Percentiles rank a stretch among this genome's conserved stretches.
These are phyloP conservation scores for Lichtheimia corymbifera DNA, from an alignment of 371 early-diverging fungal species.

Conservation along the genomic window DNA sequence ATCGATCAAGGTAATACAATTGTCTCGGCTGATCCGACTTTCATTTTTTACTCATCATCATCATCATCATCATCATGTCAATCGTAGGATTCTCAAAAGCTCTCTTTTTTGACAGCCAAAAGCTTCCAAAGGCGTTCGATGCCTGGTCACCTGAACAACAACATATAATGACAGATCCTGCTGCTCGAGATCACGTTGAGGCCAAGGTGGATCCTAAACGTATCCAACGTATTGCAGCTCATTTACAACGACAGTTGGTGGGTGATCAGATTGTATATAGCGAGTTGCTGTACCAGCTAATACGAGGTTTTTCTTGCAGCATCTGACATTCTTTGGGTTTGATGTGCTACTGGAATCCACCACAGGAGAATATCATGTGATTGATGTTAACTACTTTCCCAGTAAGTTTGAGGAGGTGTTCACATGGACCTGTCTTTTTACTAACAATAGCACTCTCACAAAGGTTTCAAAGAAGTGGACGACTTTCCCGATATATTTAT, in stretches of 20 bases:
- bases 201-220: slow-evolving; percentile 24
- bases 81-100: background rate
- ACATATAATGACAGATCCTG: background rate
- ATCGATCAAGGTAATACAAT: background rate
- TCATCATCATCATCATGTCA: background rate
- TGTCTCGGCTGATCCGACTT: background rate
- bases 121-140: slow-evolving; percentile 44
- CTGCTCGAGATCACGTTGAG: slow-evolving; percentile 25
- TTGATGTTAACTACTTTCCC: slow-evolving; percentile 56
- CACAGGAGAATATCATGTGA: slow-evolving; percentile 36
- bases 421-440: background rate
- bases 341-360: slow-evolving; percentile 44
- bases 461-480: slow-evolving; percentile 26
- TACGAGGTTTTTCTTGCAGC: slow-evolving; percentile 22
- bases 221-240: slow-evolving; percentile 35
- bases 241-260: slow-evolving; percentile 38
- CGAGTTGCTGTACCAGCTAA: background rate
- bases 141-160: background rate
- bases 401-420: slow-evolving; percentile 34
- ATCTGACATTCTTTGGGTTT: slow-evolving; percentile 51
- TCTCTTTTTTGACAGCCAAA: slow-evolving; percentile 45
- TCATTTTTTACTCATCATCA: background rate
- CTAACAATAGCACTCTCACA: background rate
- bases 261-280: background rate
- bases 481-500: slow-evolving; percentile 22